Evolutionary conservation across 31 red algal species (phyloP).

Genomic region (Pterothamnion heteromorphum): DNA sequence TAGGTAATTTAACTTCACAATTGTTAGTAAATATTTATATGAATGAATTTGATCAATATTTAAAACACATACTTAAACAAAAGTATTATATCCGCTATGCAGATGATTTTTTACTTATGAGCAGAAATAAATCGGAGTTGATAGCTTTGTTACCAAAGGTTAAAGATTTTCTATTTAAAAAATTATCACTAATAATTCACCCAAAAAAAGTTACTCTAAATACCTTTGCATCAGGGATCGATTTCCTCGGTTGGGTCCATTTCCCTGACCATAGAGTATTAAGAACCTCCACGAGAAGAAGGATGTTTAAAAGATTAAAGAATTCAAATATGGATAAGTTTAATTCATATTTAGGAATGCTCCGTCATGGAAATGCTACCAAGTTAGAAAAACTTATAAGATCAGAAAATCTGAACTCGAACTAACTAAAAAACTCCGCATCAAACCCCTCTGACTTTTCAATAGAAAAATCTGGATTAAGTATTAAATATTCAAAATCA

Average conservation of each 20-base stretch:
- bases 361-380: background rate
- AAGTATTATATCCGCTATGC: background rate
- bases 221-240: background rate
- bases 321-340: background rate
- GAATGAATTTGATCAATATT: background rate
- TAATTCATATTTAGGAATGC: background rate
- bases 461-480: background rate
- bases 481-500: background rate
- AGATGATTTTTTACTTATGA: background rate
- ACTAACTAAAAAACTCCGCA: background rate
- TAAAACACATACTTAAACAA: background rate
- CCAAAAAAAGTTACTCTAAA: background rate
- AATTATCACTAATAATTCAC: background rate
- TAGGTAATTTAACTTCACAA: background rate
- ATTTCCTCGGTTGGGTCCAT: background rate
- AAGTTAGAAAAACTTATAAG: background rate
- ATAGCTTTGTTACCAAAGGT: background rate
- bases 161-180: background rate
- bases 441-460: background rate
- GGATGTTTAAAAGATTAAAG: background rate
- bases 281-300: background rate
- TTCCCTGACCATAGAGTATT: background rate
- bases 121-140: background rate
- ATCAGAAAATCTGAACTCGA: background rate
- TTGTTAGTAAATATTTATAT: constrained; percentile 1